Evolutionary conservation across 2,329 filamentous ascomycete species (phyloP).

Genomic region (Arthrobotrys megalospora): DNA sequence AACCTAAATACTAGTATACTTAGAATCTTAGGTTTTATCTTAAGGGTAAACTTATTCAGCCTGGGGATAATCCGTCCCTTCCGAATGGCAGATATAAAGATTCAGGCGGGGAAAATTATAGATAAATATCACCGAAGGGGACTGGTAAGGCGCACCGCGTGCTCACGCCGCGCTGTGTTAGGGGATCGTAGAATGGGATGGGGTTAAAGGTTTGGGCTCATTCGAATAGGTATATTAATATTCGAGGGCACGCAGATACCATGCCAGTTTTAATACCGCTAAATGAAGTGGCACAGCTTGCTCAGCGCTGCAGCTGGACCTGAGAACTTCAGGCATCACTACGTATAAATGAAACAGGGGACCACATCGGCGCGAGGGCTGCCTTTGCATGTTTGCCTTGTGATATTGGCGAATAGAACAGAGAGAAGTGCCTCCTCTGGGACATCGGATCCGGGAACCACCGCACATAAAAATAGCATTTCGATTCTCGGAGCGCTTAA

Average conservation of each 20-base stretch:
- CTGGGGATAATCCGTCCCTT: background rate
- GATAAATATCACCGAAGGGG: background rate
- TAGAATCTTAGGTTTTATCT: background rate
- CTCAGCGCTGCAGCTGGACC: background rate
- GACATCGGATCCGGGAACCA: too few relatives aligned
- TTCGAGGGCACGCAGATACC: slow-evolving; percentile 1
- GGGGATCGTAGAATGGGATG: too few relatives aligned
- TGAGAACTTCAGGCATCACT: background rate
- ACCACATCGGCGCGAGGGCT: too few relatives aligned
- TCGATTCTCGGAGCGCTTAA: too few relatives aligned
- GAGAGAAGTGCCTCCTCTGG: background rate
- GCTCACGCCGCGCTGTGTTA: too few relatives aligned
- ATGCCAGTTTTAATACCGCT: slow-evolving; percentile 1
- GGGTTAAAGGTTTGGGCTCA: background rate
- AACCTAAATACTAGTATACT: background rate
- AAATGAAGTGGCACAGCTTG: slow-evolving; percentile 1
- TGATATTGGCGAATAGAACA: slow-evolving; percentile 9
- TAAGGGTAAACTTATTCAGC: background rate
- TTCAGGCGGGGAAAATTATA: background rate
- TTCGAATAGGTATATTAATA: too few relatives aligned
- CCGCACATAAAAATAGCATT: too few relatives aligned
- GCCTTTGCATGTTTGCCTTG: too few relatives aligned
- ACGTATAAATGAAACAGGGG: background rate
- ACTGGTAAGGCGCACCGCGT: too few relatives aligned
- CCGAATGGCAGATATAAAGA: background rate